Conservation (phyloP, 441 rosid species). For the Euphorbia celastroides region DNA sequence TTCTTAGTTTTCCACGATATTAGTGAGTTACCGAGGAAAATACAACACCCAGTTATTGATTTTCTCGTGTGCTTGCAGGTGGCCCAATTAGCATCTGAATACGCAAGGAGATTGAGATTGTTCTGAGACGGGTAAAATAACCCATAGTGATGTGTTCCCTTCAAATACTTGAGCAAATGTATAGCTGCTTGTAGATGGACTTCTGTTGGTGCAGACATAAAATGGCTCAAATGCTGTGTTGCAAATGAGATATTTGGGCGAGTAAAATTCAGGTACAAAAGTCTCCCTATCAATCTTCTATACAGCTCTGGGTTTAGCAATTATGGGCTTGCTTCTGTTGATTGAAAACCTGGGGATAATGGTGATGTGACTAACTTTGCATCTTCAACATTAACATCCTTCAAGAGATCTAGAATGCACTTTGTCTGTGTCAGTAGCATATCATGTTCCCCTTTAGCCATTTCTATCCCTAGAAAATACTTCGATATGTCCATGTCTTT, state of each 20-base stretch:
- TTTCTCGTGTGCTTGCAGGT: background rate
- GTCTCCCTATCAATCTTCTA: background rate
- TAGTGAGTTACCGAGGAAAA: background rate
- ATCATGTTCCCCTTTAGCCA: background rate
- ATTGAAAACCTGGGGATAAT: background rate
- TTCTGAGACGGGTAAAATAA: background rate
- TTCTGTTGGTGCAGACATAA: background rate
- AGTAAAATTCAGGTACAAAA: background rate
- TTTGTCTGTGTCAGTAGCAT: background rate
- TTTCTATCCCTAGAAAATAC: background rate
- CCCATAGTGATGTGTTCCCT: background rate
- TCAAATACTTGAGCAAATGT: background rate
- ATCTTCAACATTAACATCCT: background rate
- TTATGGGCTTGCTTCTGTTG: background rate
- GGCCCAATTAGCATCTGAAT: background rate
- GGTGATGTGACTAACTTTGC: background rate
- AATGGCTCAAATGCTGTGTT: background rate
- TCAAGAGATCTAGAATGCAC: background rate
- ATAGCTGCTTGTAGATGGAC: background rate
- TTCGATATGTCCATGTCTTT: background rate
- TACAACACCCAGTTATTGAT: background rate
- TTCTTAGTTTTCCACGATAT: background rate
- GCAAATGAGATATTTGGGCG: background rate
- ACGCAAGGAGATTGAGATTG: background rate
- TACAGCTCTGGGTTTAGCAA: background rate